Percentiles rank a stretch among this genome's conserved stretches.
Conservation (phyloP, 2,329 filamentous ascomycete genomes). For the Scolecobasidium constrictum region DNA sequence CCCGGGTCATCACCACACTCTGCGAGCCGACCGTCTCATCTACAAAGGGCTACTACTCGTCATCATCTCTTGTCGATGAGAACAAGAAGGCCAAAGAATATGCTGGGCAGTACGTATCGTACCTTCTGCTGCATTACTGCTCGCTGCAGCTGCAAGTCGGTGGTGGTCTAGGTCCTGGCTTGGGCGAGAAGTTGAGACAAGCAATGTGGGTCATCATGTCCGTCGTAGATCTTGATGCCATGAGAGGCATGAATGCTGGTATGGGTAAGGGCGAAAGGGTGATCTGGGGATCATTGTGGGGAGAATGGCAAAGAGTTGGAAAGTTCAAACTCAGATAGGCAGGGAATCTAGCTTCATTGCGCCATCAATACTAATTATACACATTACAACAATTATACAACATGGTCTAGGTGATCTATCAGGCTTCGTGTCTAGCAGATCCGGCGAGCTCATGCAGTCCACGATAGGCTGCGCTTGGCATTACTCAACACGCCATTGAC, state of each 20-base stretch:
- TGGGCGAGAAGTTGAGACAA: constrained; percentile 49
- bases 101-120: constrained; percentile 46
- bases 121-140: constrained; percentile 47
- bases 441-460: no score
- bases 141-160: constrained; percentile 38
- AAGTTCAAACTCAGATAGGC: background rate
- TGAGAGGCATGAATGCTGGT: constrained; percentile 27
- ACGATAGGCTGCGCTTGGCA: no score
- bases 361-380: no score
- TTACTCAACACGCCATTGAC: no score
- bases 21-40: constrained; percentile 50
- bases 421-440: no score
- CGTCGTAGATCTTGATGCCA: constrained; percentile 20
- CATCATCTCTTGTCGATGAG: constrained; percentile 50
- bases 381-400: no score
- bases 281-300: constrained; percentile 26
- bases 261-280: constrained; percentile 21
- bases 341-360: no score
- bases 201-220: constrained; percentile 31
- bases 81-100: constrained; percentile 48
- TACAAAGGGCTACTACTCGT: constrained; percentile 24
- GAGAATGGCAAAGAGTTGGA: constrained; percentile 20
- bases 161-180: constrained; percentile 36
- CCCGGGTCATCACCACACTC: constrained; percentile 47
- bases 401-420: no score